phyloP scores from a whole-genome alignment of 306 rosid genomes.

The Delonix regia region DNA sequence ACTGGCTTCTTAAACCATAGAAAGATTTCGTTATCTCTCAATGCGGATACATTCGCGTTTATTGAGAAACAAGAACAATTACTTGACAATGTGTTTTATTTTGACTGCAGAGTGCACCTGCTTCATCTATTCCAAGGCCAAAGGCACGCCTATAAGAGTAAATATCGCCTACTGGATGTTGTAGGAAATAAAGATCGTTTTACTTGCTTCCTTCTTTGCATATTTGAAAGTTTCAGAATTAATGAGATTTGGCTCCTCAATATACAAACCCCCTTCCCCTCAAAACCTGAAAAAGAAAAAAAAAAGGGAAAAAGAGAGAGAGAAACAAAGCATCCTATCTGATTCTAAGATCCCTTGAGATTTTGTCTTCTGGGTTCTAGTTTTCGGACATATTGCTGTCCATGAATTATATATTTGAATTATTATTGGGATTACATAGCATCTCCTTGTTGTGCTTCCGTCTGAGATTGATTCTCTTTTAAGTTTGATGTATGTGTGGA shows the following conservation, averaged over 20 bases:
- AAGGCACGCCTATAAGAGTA: constrained; percentile 58
- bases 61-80: constrained; percentile 22
- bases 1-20: neutral
- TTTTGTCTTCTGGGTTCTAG: neutral
- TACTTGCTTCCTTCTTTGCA: constrained; percentile 12
- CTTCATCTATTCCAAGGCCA: constrained; percentile 48
- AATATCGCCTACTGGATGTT: neutral
- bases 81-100: constrained; percentile 25
- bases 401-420: neutral
- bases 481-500: neutral
- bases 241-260: constrained; percentile 5
- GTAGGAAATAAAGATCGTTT: neutral
- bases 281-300: neutral
- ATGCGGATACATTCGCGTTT: neutral
- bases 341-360: neutral
- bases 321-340: neutral
- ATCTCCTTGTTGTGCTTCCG: neutral
- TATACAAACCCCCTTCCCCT: neutral
- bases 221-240: neutral
- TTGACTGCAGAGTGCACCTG: constrained; percentile 75
- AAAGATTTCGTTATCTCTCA: neutral
- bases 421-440: neutral
- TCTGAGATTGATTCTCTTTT: neutral
- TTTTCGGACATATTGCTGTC: neutral
- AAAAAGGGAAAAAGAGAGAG: neutral